Conservation (phyloP, 129 eudicot species). For the Silybum marianum region DNA sequence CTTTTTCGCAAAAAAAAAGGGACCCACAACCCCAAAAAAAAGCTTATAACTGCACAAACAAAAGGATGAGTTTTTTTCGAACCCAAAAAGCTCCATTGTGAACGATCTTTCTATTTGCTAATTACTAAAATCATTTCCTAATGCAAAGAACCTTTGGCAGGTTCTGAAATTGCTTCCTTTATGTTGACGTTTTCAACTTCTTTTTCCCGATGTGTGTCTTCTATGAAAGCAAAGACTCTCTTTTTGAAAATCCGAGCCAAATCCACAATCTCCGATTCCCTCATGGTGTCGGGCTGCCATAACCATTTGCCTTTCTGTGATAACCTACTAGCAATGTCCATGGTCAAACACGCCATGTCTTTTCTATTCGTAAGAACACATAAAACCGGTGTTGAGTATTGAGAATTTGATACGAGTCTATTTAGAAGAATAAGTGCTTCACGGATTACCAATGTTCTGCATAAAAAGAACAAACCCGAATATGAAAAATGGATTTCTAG, state of each 20-base stretch:
- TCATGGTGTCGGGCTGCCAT: constrained; percentile 44
- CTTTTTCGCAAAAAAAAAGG: neutral
- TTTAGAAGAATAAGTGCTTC: constrained; percentile 76
- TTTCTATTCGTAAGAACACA: constrained; percentile 58
- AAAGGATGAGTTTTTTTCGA: neutral
- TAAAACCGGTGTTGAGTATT: constrained; percentile 60
- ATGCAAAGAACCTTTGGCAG: neutral
- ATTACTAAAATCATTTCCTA: neutral
- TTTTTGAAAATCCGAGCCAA: constrained; percentile 67
- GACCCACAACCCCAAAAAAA: neutral
- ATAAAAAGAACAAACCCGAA: neutral
- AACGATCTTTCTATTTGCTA: neutral
- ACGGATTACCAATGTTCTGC: constrained; percentile 84
- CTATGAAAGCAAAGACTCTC: constrained; percentile 58
- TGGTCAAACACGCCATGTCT: constrained; percentile 60
- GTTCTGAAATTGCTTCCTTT: neutral
- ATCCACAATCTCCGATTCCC: constrained; percentile 67
- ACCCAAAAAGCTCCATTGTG: neutral
- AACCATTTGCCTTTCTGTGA: constrained; percentile 43
- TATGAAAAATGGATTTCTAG: neutral
- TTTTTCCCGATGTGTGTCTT: constrained; percentile 39
- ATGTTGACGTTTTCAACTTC: neutral
- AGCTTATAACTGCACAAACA: neutral
- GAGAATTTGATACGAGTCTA: constrained; percentile 70
- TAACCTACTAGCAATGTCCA: constrained; percentile 64